Evolutionary conservation across 1,284 basidiomycete species (phyloP), one percentile per base, ranked within the genome.

Genomic region (Leccinum subatratum): DNA sequence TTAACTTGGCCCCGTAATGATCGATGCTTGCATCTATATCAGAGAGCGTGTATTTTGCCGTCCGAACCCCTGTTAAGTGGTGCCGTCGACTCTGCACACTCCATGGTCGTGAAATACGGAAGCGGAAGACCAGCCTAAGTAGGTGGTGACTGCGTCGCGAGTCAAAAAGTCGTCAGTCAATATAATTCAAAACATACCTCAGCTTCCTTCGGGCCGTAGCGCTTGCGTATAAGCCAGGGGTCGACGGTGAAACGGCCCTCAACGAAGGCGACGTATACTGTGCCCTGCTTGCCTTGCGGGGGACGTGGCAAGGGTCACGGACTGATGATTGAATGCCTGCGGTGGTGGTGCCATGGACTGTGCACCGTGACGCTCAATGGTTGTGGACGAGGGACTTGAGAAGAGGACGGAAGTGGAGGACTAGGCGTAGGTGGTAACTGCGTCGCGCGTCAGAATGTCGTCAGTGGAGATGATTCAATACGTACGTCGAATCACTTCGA

Each of bases 351-450:
- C 30, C 4, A 76, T 39, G 80, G 82, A 16, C 77, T 82, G 60
- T 85, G 83, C 0, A 85, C 86, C n/a, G n/a, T n/a, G n/a, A n/a
- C n/a, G 68, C 86, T 88, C 7, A 83, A 84, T 25, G 89, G 86
- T 20, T 87, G 81, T 28, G 87, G 88, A 0, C 87, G 88, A 2
- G 86, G 86, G 30, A 30, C 30, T 30, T 30, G 30, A 6, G 30
- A 30, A 86, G 67, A 3, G 78, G 71, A 3, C 48, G 48, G 8
- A 66, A 81, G 83, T 4, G 83, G 81, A 34, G 84, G 80, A 8
- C 79, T 74, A 51, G 79, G 71, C 11, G 67, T 75, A 54, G 83
- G 81, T 8, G 83, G 81, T 61, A 82, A 82, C 12, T 79, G 78
- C 22, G 82, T 80, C 20, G 83, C 83, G 71, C 30, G 30, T 30